A percentile compares a stretch with the other conserved stretches of the same genome.
Evolutionary conservation across 116 monocot genomes (phyloP).

Genomic region (Cymodocea nodosa): DNA sequence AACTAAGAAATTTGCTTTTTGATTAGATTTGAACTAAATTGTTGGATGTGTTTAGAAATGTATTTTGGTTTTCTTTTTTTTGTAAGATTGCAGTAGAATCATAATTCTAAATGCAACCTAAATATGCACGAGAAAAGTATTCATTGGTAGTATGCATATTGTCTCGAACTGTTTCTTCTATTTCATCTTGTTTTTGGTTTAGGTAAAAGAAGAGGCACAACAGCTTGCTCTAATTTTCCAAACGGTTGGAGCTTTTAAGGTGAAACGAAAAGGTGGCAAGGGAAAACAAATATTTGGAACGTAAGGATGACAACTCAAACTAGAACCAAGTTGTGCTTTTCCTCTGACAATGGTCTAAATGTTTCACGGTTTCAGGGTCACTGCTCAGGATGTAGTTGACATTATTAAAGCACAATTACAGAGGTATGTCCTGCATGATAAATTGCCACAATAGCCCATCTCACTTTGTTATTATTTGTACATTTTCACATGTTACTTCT

Average conservation of each 20-base stretch:
- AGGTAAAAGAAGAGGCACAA: conserved; percentile 95
- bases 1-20: no score
- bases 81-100: no score
- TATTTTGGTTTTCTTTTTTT: no score
- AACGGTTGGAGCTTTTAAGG: conserved; percentile 80
- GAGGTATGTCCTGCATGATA: conserved; percentile 26
- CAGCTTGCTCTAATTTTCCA: conserved; percentile 77
- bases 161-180: not conserved
- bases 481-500: not conserved
- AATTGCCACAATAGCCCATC: not conserved
- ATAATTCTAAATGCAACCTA: no score
- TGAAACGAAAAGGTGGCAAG: conserved; percentile 77
- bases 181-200: not conserved
- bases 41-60: no score
- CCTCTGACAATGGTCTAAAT: not conserved
- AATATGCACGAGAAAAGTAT: no score
- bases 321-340: not conserved
- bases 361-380: conserved; percentile 40
- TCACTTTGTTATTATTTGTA: not conserved
- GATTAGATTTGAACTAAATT: no score
- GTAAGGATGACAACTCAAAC: conserved; percentile 25
- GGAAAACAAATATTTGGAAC: conserved; percentile 88
- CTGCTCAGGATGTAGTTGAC: conserved; percentile 79
- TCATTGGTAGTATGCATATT: not conserved
- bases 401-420: conserved; percentile 88